Evolutionary conservation across 768 basidiomycete species (phyloP).

Genomic region (Mycena olivaceomarginata): DNA sequence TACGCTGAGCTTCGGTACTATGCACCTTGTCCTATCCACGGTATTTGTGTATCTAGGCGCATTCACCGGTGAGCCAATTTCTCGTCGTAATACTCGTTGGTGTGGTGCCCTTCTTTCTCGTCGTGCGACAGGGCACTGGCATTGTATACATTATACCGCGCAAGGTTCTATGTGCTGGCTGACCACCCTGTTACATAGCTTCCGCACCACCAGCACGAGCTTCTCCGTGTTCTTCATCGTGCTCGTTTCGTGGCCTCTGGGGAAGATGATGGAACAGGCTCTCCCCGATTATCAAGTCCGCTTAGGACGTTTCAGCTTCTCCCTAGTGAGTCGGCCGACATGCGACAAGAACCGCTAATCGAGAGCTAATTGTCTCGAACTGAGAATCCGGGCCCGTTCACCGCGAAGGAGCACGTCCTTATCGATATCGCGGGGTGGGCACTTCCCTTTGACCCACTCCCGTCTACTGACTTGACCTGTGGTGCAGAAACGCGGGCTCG

Average conservation of each 20-base stretch:
- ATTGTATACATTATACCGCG: too few relatives aligned
- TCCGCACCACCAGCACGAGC: conserved; percentile 15
- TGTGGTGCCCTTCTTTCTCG: conserved; percentile 84
- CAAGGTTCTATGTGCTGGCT: too few relatives aligned
- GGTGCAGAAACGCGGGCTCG: not conserved
- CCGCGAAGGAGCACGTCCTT: conserved; percentile 66
- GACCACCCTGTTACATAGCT: not conserved
- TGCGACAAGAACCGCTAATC: not conserved
- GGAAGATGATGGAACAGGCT: not conserved
- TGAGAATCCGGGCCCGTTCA: conserved; percentile 65
- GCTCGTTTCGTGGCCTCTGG: not conserved
- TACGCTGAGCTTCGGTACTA: conserved; percentile 23
- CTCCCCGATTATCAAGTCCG: not conserved
- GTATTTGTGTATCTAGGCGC: conserved; percentile 61
- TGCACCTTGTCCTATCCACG: conserved; percentile 89
- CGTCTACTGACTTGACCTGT: not conserved
- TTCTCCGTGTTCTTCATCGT: conserved; percentile 26
- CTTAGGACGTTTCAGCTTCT: conserved; percentile 1
- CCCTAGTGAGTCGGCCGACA: not conserved
- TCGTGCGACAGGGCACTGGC: conserved; percentile 74
- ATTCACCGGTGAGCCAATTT: too few relatives aligned
- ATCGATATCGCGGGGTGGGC: conserved; percentile 34
- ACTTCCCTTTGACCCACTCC: too few relatives aligned
- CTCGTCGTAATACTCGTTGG: conserved; percentile 73
- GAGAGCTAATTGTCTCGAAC: too few relatives aligned